phyloP scores from a whole-genome alignment of 257 asterid genomes.

The Fraxinus americana region DNA sequence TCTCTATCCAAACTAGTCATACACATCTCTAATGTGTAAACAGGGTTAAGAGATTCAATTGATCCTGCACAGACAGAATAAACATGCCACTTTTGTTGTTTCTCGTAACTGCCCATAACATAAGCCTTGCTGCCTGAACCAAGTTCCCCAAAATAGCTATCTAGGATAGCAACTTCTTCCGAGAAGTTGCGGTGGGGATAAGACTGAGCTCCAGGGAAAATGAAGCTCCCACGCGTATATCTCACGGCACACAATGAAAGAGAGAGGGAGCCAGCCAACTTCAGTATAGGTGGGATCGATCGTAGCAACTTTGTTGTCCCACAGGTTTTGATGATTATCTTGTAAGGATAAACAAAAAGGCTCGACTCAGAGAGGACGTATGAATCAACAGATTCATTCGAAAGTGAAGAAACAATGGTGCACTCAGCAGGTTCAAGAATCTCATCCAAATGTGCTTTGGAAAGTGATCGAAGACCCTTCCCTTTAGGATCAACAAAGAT shows the following conservation, averaged over 20 bases:
- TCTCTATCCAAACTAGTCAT: constrained; percentile 81
- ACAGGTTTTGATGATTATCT: constrained; percentile 79
- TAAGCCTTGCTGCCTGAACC: constrained; percentile 68
- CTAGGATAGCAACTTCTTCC: constrained; percentile 75
- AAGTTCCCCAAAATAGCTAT: constrained; percentile 66
- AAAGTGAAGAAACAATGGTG: constrained; percentile 76
- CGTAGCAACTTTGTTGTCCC: constrained; percentile 77
- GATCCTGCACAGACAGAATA: constrained; percentile 62
- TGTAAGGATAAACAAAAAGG: constrained; percentile 72
- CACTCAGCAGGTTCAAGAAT: constrained; percentile 79
- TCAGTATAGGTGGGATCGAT: constrained; percentile 78
- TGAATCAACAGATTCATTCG: constrained; percentile 64
- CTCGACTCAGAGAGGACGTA: constrained; percentile 90
- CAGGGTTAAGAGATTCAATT: constrained; percentile 39
- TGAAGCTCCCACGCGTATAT: constrained; percentile 81
- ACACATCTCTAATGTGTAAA: constrained; percentile 78
- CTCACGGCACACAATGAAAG: constrained; percentile 61
- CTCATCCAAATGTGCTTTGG: constrained; percentile 71
- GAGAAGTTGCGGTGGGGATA: constrained; percentile 78
- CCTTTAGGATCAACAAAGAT: constrained; percentile 80
- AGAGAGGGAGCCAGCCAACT: constrained; percentile 50
- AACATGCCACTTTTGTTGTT: constrained; percentile 71
- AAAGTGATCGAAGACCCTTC: constrained; percentile 65
- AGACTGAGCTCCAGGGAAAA: constrained; percentile 81
- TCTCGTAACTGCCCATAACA: constrained; percentile 54